Base-by-base conservation (phyloP, 2,329 filamentous ascomycete species). In the Pyricularia pennisetigena region DNA sequence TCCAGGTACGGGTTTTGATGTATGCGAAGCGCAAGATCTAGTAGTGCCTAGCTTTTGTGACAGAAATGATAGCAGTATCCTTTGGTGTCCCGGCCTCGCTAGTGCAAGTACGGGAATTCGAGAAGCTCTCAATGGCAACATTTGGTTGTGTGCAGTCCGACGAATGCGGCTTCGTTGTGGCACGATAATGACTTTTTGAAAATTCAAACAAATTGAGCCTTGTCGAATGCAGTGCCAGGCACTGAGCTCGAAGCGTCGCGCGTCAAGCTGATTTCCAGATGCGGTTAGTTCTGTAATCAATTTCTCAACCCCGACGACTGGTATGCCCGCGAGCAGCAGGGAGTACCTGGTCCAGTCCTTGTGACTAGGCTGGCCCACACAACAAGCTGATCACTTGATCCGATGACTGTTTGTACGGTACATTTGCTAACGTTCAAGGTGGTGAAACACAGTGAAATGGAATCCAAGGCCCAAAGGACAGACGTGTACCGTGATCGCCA, bases 1-100 rank as follows among this genome's bases (percentile, higher is more conserved):
- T 72, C 30, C 26, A 20, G 9, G 35, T 41, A 49, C 30, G 7
- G 64, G 23, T 26, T 24, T 29, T 49, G 64, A 23, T 57, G 75
- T 70, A 63, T 76, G 73, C 7, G 75, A 75, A 14, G 77, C 74
- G 72, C 75, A 78, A 62, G 68, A 78, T 61, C 57, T 24, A 61
- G 9, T 26, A 10, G 24, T 61, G 57, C 57, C 57, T 24, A 26
- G 57, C 12, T 16, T 61, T 61, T 24, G 57, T 16, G 24, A 26
- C 20, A 61, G 10, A 26, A 10, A 28, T 14, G 57, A 10, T 61
- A 61, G 57, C 20, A 26, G 57, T 54, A 54, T 54, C 57, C 57
- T 24, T 61, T 26, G 57, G 24, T 26, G 24, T 61, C 23, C 23
- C 4, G 57, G 23, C 57, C 57, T 61, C 57, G 57, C 57, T n/a